These are phyloP conservation scores for Pseudogymnoascus sp. DNA, from an alignment of 2,329 filamentous ascomycete species.

Conservation along the genomic window DNA sequence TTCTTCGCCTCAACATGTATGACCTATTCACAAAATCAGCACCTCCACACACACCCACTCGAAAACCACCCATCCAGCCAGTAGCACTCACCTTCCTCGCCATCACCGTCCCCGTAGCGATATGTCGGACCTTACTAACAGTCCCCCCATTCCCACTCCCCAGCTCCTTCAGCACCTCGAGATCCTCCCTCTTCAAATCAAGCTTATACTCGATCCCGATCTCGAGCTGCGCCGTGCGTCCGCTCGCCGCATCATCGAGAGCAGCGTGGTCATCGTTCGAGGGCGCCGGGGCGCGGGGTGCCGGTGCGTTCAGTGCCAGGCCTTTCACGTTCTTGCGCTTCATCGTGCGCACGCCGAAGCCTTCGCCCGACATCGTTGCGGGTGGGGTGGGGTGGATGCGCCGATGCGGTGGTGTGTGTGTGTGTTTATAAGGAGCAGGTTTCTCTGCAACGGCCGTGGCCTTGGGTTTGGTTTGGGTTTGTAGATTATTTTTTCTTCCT, in stretches of 20 bases:
- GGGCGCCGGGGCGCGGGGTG: conserved; percentile 62
- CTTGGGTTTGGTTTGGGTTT: not conserved
- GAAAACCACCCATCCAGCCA: not conserved
- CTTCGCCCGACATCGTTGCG: conserved; percentile 43
- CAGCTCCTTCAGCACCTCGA: conserved; percentile 88
- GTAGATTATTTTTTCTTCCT: not conserved
- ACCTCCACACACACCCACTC: not conserved
- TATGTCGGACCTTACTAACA: conserved; percentile 94
- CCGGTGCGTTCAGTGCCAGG: conserved; percentile 72
- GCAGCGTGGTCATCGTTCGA: conserved; percentile 47
- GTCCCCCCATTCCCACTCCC: conserved; percentile 95
- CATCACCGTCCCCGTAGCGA: conserved; percentile 92
- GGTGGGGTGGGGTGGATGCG: not conserved
- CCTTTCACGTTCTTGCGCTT: conserved; percentile 99
- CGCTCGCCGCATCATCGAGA: conserved; percentile 44
- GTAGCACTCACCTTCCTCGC: conserved; percentile 69
- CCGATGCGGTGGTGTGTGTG: not conserved
- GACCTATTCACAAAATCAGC: conserved; percentile 46
- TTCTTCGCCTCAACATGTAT: conserved; percentile 98
- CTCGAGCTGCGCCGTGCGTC: conserved; percentile 63
- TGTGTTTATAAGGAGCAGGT: not conserved
- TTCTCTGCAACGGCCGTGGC: not conserved
- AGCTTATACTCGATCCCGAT: conserved; percentile 97
- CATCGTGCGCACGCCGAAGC: conserved; percentile 69
- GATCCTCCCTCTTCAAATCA: conserved; percentile 81